Evolutionary conservation across 2,329 filamentous ascomycete genomes (phyloP), one percentile per base, ranked within the genome.

Genomic region (Fusarium tanahbumbuense): DNA sequence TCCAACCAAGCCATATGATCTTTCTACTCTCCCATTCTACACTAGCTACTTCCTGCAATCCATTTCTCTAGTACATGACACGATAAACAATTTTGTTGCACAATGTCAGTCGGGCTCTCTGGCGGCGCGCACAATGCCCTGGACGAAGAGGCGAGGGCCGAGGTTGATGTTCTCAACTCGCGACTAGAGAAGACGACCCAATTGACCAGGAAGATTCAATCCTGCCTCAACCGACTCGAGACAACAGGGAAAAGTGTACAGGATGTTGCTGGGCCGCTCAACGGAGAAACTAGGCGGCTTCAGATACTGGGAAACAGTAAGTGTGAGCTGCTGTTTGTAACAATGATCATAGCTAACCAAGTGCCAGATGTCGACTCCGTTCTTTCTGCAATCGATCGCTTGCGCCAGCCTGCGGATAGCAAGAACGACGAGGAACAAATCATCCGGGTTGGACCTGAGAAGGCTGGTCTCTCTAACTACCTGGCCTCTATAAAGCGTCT

Each of bases 131-230:
- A 86, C 75, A 77, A 77, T 46, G 84, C 86, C 32, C 82, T 86
- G 54, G 89, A 92, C 75, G 89, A 92, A 77, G 89, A 92, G 80
- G 88, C 89, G 46, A 84, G 88, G 60, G 89, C 89, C 47, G 89
- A 92, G 78, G 89, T 92, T 57, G 89, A 92, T 71, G 89, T 92
- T 30, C 83, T 92, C 49, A 91, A 90, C 73, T 91, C 89, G 56
- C 85, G 89, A 41, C 89, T 98, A 67, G 93, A 97, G 75, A 98
- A 97, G 86, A 97, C 97, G 73, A 92, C 94, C 64, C 89, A 93
- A 77, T 87, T 98, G 78, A 97, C 94, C 32, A 97, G 96, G 84
- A 97, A 97, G 84, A 98, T 99, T 59, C 92, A 97, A 80, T 91
- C 92, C 28, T 97, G 93, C 54, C 86, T 98, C 72, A 88, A 89